Base-by-base conservation (phyloP, 805 yeast species). In the Blastobotrys chiropterorum region DNA sequence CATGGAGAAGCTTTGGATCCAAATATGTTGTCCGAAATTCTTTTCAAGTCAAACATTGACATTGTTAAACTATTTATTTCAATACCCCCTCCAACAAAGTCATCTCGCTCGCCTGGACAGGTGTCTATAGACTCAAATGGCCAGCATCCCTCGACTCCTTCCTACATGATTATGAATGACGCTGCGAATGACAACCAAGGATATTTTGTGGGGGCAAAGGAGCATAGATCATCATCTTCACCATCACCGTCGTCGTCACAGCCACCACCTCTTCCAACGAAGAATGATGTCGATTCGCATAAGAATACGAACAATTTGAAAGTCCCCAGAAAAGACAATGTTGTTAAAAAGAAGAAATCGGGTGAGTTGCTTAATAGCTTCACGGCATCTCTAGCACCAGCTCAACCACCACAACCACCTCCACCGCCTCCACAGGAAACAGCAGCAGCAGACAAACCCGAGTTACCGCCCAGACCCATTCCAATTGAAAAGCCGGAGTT, bases 121-220 rank as follows among this genome's bases (percentile, higher is more conserved):
- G 22, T 21, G 13, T 48, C 51, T 17, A 22, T 50, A 14, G 52
- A 50, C 21, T 52, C 21, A 44, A 50, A n/a, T 40, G 43, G 31
- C 22, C 60, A 69, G 26, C 82, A 80, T 59, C 87, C 83, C 17
- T 76, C 79, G 13, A 85, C 92, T 0, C 94, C 94, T 1, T 83
- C 83, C 56, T 80, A 85, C 59, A 66, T 83, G 51, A 70, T 83
- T 31, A 26, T 26, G 34, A 81, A 77, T 49, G 67, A 69, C 26
- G 78, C 73, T 17, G 65, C 67, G 14, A 67, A 67, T 30, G 65
- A 70, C 16, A 15, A 45, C 19, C 20, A 38, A 17, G 48, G 34
- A 34, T 47, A 43, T 40, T 43, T 38, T 46, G 30, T 17, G n/a
- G 47, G 40, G 11, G 50, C 15, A 46, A 40, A 40, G 20, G 11